Percentiles rank a stretch among this genome's conserved stretches.
Evolutionary conservation across 805 yeast species (phyloP).

Genomic region (Candida nemodendra): DNA sequence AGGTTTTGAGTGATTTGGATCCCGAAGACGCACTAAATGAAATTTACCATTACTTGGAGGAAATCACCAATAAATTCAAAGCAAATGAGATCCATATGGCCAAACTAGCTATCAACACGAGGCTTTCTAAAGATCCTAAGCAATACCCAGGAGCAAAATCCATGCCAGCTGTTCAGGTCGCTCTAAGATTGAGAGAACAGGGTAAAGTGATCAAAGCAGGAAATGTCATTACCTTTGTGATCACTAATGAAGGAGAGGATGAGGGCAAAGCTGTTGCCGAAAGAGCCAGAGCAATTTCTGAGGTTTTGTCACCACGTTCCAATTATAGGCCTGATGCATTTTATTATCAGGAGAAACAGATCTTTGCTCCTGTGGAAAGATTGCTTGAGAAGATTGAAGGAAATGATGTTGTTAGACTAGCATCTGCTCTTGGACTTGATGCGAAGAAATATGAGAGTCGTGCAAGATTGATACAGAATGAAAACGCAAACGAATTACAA

Average conservation of each 20-base stretch:
- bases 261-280: constrained; percentile 56
- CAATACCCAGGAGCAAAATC: constrained; percentile 79
- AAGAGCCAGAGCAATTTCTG: constrained; percentile 80
- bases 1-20: constrained; percentile 69
- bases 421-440: constrained; percentile 76
- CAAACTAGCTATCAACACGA: constrained; percentile 79
- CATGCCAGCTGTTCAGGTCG: constrained; percentile 89
- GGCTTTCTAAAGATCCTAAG: constrained; percentile 82
- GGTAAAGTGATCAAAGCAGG: constrained; percentile 90
- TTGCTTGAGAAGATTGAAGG: constrained; percentile 84
- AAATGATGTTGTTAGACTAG: constrained; percentile 74
- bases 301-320: constrained; percentile 53
- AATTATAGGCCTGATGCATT: constrained; percentile 66
- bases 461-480: constrained; percentile 39
- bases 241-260: constrained; percentile 47
- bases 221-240: constrained; percentile 83
- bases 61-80: constrained; percentile 54
- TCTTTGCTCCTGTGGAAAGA: constrained; percentile 88
- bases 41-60: constrained; percentile 70
- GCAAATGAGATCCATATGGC: constrained; percentile 61
- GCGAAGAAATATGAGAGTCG: constrained; percentile 55
- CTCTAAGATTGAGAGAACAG: constrained; percentile 70
- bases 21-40: constrained; percentile 73
- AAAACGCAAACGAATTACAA: constrained; percentile 44
- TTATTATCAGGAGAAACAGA: constrained; percentile 83